Percentiles rank a stretch among this genome's conserved stretches.
Conservation (phyloP, 2,329 filamentous ascomycete species). For the Chrysosporium queenslandicum region DNA sequence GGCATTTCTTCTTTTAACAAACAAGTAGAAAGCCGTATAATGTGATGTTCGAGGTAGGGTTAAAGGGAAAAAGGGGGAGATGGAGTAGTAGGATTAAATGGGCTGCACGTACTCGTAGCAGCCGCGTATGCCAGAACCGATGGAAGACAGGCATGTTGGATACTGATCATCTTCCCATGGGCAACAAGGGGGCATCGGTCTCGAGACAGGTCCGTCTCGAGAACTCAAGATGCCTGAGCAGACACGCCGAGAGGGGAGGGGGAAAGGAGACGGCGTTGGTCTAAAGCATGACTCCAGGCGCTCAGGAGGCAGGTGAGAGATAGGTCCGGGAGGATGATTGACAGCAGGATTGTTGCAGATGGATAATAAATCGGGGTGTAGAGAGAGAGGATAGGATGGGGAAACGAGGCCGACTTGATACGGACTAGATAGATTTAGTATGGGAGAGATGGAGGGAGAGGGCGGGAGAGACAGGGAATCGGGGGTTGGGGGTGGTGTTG, state of each 20-base stretch:
- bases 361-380: not conserved
- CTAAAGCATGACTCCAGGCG: conserved; percentile 33
- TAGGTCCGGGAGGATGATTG: conserved; percentile 1
- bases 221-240: conserved; percentile 31
- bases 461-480: conserved; percentile 13
- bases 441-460: conserved; percentile 13
- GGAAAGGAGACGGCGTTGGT: conserved; percentile 14
- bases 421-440: not conserved
- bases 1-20: not conserved
- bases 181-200: conserved; percentile 25
- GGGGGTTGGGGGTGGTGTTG: too few species aligned
- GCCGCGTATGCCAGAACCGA: conserved; percentile 27
- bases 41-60: too few species aligned
- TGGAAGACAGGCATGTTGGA: conserved; percentile 29
- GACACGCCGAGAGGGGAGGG: not conserved
- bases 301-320: conserved; percentile 11
- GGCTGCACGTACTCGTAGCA: conserved; percentile 28
- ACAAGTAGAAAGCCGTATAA: not conserved
- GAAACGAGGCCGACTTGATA: not conserved
- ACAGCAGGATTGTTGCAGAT: not conserved
- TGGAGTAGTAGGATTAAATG: conserved; percentile 21
- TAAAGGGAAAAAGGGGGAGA: conserved; percentile 7
- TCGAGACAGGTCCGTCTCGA: conserved; percentile 25
- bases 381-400: not conserved
- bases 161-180: conserved; percentile 36